Evolutionary conservation across 2,329 filamentous ascomycete genomes (phyloP), one percentile per base, ranked within the genome.

Genomic region (Colletotrichum cereale): DNA sequence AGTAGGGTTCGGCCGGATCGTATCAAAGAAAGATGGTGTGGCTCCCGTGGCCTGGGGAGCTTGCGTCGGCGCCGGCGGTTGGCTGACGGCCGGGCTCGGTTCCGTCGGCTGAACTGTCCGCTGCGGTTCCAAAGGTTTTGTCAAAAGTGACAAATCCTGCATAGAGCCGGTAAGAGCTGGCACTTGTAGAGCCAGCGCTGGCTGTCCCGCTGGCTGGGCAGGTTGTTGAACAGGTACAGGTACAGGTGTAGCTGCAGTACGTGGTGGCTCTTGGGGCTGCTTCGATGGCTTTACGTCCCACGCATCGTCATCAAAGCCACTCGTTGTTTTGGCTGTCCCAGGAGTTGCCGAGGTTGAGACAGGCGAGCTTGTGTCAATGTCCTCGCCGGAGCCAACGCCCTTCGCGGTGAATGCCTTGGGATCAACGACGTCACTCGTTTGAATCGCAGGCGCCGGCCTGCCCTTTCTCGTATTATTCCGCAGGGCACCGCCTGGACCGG

Each of bases 391-490:
- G 21, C 81, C 79, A 3, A 86, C 84, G 61, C 88, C 85, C 77
- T 90, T 89, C 75, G 88, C 87, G 68, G 92, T 91, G 78, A 98
- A 96, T 1, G 92, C 93, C 79, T 94, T 93, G n/a, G 93, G 86
- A 82, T 98, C 94, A 48, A 98, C 91, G 44, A 93, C 89, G 81
- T 98, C 94, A 78, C 90, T 95, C 4, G 94, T 93, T 80, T 95
- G 92, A 10, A 96, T 89, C n/a, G 94, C 87, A 44, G 96, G 95
- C 44, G 95, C 91, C 34, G 96, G 96, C 61, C 96, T 90, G 62
- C 94, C 93, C 81, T 97, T 97, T 61, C 95, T 90, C 21, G 96
- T 98, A 80, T 99, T 98, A 83, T 99, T 98, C 76, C 93, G 92
- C 73, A 99, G 85, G 12, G 92, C 88, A 71, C 96, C 96, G n/a